These are phyloP conservation scores for Chlorella variabilis DNA, from an alignment of 163 green algal species.

Conservation along the genomic window DNA sequence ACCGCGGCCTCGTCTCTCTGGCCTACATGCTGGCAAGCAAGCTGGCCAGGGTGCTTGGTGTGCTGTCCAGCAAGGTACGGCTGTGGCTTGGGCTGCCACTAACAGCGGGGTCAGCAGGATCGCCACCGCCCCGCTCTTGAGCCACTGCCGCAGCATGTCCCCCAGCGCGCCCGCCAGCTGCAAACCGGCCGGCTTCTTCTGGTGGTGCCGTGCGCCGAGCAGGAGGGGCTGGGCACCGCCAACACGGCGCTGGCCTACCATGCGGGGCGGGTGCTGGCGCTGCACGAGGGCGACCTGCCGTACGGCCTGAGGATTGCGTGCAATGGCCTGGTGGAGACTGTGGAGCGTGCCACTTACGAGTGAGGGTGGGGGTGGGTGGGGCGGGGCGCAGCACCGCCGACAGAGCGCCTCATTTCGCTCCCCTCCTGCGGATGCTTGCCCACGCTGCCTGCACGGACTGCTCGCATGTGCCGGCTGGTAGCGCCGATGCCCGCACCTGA, in stretches of 20 bases:
- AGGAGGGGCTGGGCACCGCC: conserved; percentile 65
- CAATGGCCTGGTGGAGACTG: conserved; percentile 61
- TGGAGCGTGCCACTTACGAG: conserved; percentile 48
- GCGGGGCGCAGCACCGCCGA: neutral
- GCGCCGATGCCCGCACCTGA: too few species aligned
- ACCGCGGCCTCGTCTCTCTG: conserved; percentile 47
- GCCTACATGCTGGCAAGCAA: conserved; percentile 43
- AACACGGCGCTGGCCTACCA: conserved; percentile 89
- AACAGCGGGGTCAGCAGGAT: neutral
- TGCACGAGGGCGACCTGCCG: conserved; percentile 86
- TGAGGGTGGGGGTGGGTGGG: conserved; percentile 9
- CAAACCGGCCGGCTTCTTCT: too few species aligned
- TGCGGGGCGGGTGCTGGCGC: conserved; percentile 75
- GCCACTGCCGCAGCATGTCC: too few species aligned
- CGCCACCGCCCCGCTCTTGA: too few species aligned
- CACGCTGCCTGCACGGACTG: too few species aligned
- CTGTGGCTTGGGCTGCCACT: too few species aligned
- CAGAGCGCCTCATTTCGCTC: too few species aligned
- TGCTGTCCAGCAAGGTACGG: conserved; percentile 6
- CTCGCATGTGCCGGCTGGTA: too few species aligned
- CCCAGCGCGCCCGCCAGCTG: too few species aligned
- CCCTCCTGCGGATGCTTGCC: too few species aligned
- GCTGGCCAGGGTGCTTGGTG: conserved; percentile 21
- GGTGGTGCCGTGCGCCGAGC: too few species aligned
- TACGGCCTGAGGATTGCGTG: conserved; percentile 65